Conservation (phyloP, 2,329 filamentous ascomycete species). For the Monosporascus sp. region DNA sequence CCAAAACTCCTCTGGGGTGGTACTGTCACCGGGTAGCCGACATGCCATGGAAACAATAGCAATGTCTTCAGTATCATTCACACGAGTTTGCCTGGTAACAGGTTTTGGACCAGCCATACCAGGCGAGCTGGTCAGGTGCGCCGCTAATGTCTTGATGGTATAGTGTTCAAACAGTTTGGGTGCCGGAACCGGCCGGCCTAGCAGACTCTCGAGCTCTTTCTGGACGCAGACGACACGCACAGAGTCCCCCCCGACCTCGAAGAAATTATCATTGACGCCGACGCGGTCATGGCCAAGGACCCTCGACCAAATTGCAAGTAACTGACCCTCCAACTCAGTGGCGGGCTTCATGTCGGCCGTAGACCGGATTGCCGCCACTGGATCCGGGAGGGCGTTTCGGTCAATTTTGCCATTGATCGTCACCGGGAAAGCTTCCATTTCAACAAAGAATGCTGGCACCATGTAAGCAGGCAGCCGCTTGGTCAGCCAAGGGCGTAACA, state of each 20-base stretch:
- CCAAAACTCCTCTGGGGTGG: constrained; percentile 29
- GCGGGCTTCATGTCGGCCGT: constrained; percentile 1
- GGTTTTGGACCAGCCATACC: background rate
- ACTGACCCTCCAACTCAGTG: constrained; percentile 16
- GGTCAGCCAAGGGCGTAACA: constrained; percentile 20
- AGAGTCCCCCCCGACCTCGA: constrained; percentile 25
- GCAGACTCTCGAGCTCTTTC: constrained; percentile 17
- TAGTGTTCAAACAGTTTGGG: constrained; percentile 22
- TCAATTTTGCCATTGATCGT: constrained; percentile 22
- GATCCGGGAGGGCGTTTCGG: constrained; percentile 22
- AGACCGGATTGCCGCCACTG: constrained; percentile 5
- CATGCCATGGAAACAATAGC: constrained; percentile 29
- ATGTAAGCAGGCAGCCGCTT: constrained; percentile 22
- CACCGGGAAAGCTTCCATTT: constrained; percentile 20
- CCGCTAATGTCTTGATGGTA: constrained; percentile 23
- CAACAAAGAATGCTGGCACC: constrained; percentile 24
- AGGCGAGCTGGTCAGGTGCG: constrained; percentile 8
- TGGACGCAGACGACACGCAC: constrained; percentile 21
- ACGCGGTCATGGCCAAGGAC: constrained; percentile 20
- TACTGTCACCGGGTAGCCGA: constrained; percentile 28
- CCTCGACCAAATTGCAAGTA: constrained; percentile 19
- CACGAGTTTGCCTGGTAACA: background rate
- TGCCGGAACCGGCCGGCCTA: constrained; percentile 15
- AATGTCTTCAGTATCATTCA: constrained; percentile 13
- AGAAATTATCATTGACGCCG: constrained; percentile 23